phyloP scores from a whole-genome alignment of 805 yeast genomes.

The Pichia heedii region DNA sequence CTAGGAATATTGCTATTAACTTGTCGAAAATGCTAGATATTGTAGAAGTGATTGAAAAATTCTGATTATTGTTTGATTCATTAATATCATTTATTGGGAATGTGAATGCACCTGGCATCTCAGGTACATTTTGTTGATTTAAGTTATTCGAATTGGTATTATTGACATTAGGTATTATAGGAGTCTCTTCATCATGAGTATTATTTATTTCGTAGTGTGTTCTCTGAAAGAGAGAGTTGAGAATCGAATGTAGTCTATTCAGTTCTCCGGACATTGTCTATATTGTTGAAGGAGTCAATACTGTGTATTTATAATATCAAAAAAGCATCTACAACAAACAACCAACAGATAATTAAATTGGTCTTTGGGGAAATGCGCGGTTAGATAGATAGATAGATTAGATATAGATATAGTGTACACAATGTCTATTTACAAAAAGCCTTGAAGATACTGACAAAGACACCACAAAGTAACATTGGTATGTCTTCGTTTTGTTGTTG shows the following conservation, averaged over 20 bases:
- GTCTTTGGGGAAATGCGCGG: too few relatives aligned
- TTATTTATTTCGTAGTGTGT: not conserved
- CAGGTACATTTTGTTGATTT: not conserved
- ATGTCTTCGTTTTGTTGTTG: conserved; percentile 12
- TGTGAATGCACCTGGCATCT: conserved; percentile 10
- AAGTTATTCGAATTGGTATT: not conserved
- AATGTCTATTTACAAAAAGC: conserved; percentile 1
- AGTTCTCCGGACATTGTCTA: not conserved
- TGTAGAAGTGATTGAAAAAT: not conserved
- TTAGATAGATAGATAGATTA: too few relatives aligned
- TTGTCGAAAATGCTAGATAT: not conserved
- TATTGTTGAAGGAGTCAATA: conserved; percentile 1
- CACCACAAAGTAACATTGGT: not conserved
- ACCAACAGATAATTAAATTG: too few relatives aligned
- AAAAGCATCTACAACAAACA: too few relatives aligned
- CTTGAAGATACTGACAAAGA: not conserved
- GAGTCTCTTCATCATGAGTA: conserved; percentile 5
- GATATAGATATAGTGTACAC: not conserved
- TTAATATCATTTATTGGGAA: not conserved
- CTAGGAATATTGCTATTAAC: not conserved
- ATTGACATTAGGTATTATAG: not conserved
- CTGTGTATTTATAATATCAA: too few relatives aligned
- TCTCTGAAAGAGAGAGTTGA: not conserved
- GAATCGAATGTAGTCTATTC: not conserved
- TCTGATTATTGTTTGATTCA: not conserved